Evolutionary conservation across 2,329 filamentous ascomycete species (phyloP).

Genomic region (Fusarium verrucosum): DNA sequence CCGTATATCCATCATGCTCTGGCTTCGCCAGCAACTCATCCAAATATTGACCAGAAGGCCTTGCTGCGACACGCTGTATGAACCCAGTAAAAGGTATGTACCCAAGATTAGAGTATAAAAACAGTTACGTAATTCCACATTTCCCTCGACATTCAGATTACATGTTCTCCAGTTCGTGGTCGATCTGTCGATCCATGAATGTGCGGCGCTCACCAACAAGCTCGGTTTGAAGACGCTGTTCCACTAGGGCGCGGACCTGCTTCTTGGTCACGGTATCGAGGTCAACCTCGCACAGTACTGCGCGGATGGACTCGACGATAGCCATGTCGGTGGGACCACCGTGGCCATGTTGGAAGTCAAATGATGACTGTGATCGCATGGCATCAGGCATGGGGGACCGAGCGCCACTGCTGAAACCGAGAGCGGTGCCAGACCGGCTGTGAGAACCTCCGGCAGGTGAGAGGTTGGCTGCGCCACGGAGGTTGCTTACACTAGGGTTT

Average conservation of each 20-base stretch:
- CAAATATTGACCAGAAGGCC: conserved; percentile 3
- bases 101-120: conserved; percentile 32
- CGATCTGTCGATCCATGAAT: conserved; percentile 93
- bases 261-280: conserved; percentile 99
- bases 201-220: conserved; percentile 84
- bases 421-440: conserved; percentile 55
- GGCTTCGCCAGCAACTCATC: conserved; percentile 16
- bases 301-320: conserved; percentile 86
- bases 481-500: conserved; percentile 71
- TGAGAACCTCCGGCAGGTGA: conserved; percentile 54
- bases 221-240: conserved; percentile 92
- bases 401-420: conserved; percentile 59
- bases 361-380: conserved; percentile 62
- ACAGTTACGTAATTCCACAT: conserved; percentile 11
- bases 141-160: conserved; percentile 53
- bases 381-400: conserved; percentile 58
- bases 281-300: conserved; percentile 86
- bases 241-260: conserved; percentile 88
- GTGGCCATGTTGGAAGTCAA: conserved; percentile 68
- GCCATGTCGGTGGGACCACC: conserved; percentile 78
- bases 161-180: conserved; percentile 93
- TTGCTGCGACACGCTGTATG: conserved; percentile 22
- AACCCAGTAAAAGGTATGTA: conserved; percentile 38
- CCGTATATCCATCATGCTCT: conserved; percentile 16
- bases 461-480: conserved; percentile 58